Base-by-base conservation (phyloP, 2,329 filamentous ascomycete species). In the Neonectria coccinea region DNA sequence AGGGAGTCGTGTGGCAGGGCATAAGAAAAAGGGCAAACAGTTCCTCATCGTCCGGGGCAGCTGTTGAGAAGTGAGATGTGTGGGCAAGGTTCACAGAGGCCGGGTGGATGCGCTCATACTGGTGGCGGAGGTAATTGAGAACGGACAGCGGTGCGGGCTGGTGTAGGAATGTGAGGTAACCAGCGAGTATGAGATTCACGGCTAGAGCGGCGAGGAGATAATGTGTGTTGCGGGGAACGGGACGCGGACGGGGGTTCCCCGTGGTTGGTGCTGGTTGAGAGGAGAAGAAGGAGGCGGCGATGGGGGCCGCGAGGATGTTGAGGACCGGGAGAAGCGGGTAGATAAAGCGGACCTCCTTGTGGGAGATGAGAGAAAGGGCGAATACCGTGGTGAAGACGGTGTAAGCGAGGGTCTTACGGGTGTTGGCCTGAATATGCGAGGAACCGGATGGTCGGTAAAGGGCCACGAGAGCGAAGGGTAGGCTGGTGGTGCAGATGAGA, bases 301-400 rank as follows among this genome's bases (percentile, higher is more conserved):
- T 85, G 0, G 88, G 86, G 0, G 93, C 93, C 1, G 92, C 88
- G 42, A 98, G 83, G 67, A 97, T 82, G 76, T 96, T 93, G 7
- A 99, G 85, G n/a, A 90, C 86, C 1, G 96, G 95, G 2, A 98
- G 86, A 18, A 99, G 86, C 1, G 96, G 95, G 74, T 97, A 97
- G 70, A 98, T 92, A 82, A 99, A 99, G 74, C 96, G 93, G 72
- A 97, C 92, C 84, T 99, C 96, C 78, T 99, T 99, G 81, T 99
- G 96, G 1, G 93, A 89, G 70, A 98, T 92, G 51, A 92, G 75
- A 1, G 93, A 97, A 36, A 98, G 85, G 2, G 83, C 78, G 1
- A 81, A 76, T 10, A 92, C 80, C 62, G 90, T 91, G 31, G 88
- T 78, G 59, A 90, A 67, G 45, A 91, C 84, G 8, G 88, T 82